Evolutionary conservation across 2,329 filamentous ascomycete species (phyloP), one percentile per base, ranked within the genome.

Genomic region (Penicillium italicum): DNA sequence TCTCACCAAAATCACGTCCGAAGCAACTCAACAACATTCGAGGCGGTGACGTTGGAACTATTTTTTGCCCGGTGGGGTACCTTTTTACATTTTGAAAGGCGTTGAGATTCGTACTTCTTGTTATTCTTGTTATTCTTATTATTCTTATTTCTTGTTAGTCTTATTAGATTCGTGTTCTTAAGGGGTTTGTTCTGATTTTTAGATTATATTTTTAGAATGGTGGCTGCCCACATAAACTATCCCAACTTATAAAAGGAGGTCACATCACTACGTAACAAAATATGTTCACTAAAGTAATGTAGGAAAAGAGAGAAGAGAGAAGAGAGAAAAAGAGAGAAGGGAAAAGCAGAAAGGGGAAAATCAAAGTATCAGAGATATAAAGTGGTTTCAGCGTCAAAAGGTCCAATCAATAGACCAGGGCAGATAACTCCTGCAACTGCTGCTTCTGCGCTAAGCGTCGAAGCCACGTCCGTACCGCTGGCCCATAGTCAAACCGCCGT

Each of bases 391-490:
- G 14, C n/a, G 8, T 9, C n/a, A 10, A 14, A 24, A 28, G 16
- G 18, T 45, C 63, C 60, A 64, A 63, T 64, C 58, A 53, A 33
- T 57, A 34, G 28, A 42, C 63, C 62, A 61, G 62, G 58, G 55
- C 47, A 26, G 44, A 49, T 20, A 76, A 52, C 18, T 67, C 62
- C 55, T 71, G 65, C 53, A 94, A 70, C 2, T 83, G 74, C 1
- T 83, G 85, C 64, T 87, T 86, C 56, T 85, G 83, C 1, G 87
- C 87, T 55, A 95, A 78, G 58, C 82, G 83, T 60, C 81, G 80
- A 42, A 92, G 72, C 85, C 89, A 93, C 36, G 74, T 77, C 63
- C 89, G 84, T 22, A 93, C 79, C 0, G 85, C 83, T 0, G 85
- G 83, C 0, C 83, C 85, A 66, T 89, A 89, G 66, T 95, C 89